Evolutionary conservation across 1,139 yeast genomes (phyloP).

Genomic region (Magnusiomyces ingens): DNA sequence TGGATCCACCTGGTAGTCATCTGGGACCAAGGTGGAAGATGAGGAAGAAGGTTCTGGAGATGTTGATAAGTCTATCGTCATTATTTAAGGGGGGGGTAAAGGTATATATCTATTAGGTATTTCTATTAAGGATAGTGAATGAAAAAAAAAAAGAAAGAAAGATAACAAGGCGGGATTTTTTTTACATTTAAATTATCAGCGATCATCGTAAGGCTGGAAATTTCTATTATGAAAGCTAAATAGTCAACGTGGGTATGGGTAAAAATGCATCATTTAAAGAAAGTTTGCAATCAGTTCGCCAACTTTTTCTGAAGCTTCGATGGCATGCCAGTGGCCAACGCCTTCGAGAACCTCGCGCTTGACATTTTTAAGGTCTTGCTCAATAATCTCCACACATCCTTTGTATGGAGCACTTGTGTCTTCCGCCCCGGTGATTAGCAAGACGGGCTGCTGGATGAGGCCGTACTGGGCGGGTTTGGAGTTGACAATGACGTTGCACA

Average conservation of each 20-base stretch:
- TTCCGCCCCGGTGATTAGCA: constrained; percentile 27
- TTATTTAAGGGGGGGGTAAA: no score
- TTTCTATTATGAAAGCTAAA: no score
- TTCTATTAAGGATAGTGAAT: no score
- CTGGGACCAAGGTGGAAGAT: not conserved
- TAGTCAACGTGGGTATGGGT: no score
- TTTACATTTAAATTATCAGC: no score
- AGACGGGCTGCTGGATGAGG: constrained; percentile 20
- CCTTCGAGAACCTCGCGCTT: constrained; percentile 19
- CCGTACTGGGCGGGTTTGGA: constrained; percentile 23
- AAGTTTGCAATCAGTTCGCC: not conserved
- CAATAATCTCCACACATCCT: constrained; percentile 26
- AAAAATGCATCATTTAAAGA: no score
- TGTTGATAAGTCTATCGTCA: no score
- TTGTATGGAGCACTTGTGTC: constrained; percentile 29
- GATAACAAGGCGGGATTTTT: no score
- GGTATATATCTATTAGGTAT: no score
- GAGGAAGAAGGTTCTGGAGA: no score
- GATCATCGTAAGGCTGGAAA: no score
- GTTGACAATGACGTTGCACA: constrained; percentile 27
- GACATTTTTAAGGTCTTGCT: constrained; percentile 16
- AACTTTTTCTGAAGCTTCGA: constrained; percentile 25
- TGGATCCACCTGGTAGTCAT: not conserved
- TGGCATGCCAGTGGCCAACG: constrained; percentile 32
- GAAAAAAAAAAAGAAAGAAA: no score